Base-by-base conservation (phyloP, 495 filamentous ascomycete species). In the Pseudomonodictys pantanalensis region DNA sequence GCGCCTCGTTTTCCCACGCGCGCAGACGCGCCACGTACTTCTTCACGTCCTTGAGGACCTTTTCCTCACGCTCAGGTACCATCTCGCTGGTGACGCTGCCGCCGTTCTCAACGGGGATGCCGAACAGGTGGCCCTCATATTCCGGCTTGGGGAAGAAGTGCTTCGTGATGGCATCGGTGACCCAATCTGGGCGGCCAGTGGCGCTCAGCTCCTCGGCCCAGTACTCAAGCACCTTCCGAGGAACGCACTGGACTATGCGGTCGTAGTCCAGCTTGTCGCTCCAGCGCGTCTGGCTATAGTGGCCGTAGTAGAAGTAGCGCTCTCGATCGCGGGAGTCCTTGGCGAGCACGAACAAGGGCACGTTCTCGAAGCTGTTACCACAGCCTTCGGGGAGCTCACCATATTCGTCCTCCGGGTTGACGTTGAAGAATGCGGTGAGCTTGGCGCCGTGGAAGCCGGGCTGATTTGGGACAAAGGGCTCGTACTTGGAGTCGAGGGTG, bases 401-500 rank as follows among this genome's bases (percentile, higher is more conserved):
- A 24, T 58, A 50, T 1, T 62, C 52, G 15, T 59, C 53, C 1
- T 56, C 52, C 0, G 52, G 55, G 23, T 56, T 56, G 3, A 24
- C 22, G 54, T 71, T 70, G 71, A 73, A 72, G 61, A 75, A 70
- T 11, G 70, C 55, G 12, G 68, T 68, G 11, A 75, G 45, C 43
- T 73, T 73, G 12, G 72, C 72, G 47, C 72, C 72, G 52, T 75
- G 71, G 32, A 57, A 25, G 44, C 71, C 69, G 32, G 72, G 68
- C 5, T 12, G 9, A 9, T 52, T 22, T 0, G 71, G 72, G 24
- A 72, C 56, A 54, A 63, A 75, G 10, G 71, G 70, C 42, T 75
- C 71, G 44, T 50, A 49, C 10, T 42, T 56, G 5, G 17, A 26
- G 32, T 72, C 69, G n/a, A 74, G 63, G 22, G 65, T 26, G 59